Evolutionary conservation across 108 stramenopile species (phyloP).

Genomic region (Cyclostephanos invisitatus): DNA sequence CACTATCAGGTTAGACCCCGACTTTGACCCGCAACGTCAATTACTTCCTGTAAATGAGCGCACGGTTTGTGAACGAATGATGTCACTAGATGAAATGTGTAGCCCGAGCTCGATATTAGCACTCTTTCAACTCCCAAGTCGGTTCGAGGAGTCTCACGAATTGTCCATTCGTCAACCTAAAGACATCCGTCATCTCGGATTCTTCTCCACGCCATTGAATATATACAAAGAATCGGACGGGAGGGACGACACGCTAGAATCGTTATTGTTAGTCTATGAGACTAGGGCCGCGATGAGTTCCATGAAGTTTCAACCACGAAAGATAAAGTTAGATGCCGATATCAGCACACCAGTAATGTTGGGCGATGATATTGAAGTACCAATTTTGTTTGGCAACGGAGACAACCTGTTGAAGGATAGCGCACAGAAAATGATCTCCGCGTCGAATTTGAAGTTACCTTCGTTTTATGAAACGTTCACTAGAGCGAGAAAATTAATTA

Average conservation of each 20-base stretch:
- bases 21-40: conserved; percentile 7
- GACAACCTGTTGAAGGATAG: background rate
- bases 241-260: conserved; percentile 2
- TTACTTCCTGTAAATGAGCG: background rate
- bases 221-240: conserved; percentile 7
- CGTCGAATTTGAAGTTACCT: conserved; percentile 7
- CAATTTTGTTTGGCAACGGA: background rate
- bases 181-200: conserved; percentile 7
- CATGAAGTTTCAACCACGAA: conserved; percentile 13
- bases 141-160: conserved; percentile 19
- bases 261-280: conserved; percentile 10
- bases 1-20: conserved; percentile 29
- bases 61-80: background rate
- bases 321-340: conserved; percentile 18
- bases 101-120: conserved; percentile 1
- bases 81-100: conserved; percentile 5
- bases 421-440: background rate
- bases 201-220: conserved; percentile 20
- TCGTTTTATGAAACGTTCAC: conserved; percentile 11
- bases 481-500: background rate
- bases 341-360: background rate
- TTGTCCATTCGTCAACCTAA: background rate
- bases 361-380: background rate
- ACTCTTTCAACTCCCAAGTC: conserved; percentile 13
- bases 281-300: conserved; percentile 1